phyloP scores from a whole-genome alignment of 371 early-diverging fungal genomes.

The Rhizopus sp. region DNA sequence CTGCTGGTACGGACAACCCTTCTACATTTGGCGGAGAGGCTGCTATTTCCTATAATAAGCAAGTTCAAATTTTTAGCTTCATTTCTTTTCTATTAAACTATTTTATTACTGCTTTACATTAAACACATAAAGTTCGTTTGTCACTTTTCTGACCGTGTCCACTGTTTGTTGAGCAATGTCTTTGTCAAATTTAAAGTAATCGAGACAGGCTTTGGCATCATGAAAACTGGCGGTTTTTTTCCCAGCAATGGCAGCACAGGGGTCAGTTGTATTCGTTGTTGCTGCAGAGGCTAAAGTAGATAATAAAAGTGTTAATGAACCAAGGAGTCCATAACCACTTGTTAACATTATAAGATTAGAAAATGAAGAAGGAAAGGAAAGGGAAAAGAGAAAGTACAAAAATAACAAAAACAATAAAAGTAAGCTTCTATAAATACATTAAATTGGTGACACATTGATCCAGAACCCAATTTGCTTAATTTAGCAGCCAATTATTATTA shows the following conservation, averaged over 20 bases:
- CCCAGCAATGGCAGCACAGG: slow-evolving; percentile 50
- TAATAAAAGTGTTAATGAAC: slow-evolving; percentile 3
- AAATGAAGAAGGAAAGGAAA: slow-evolving; percentile 9
- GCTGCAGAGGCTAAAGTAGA: slow-evolving; percentile 2
- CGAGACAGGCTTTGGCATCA: slow-evolving; percentile 53
- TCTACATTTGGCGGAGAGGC: slow-evolving; percentile 42
- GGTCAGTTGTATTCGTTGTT: slow-evolving; percentile 20
- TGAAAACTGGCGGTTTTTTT: slow-evolving; percentile 40
- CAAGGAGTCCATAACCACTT: background rate
- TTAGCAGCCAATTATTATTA: background rate
- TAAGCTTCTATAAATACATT: background rate
- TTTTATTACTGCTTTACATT: slow-evolving; percentile 30
- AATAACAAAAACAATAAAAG: slow-evolving; percentile 1
- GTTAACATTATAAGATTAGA: slow-evolving; percentile 8
- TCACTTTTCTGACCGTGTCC: slow-evolving; percentile 47
- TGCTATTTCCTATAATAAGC: slow-evolving; percentile 41
- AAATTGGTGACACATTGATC: background rate
- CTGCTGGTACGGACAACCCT: slow-evolving; percentile 44
- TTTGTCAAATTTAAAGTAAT: slow-evolving; percentile 47
- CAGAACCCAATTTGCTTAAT: background rate
- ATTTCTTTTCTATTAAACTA: background rate
- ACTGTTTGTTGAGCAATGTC: slow-evolving; percentile 44
- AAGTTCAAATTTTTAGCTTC: background rate
- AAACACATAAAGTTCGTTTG: slow-evolving; percentile 51
- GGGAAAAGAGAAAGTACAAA: slow-evolving; percentile 1